Percentiles rank a stretch among this genome's conserved stretches.
phyloP scores from a whole-genome alignment of 208 protist species.

The Leishmania lainsoni region DNA sequence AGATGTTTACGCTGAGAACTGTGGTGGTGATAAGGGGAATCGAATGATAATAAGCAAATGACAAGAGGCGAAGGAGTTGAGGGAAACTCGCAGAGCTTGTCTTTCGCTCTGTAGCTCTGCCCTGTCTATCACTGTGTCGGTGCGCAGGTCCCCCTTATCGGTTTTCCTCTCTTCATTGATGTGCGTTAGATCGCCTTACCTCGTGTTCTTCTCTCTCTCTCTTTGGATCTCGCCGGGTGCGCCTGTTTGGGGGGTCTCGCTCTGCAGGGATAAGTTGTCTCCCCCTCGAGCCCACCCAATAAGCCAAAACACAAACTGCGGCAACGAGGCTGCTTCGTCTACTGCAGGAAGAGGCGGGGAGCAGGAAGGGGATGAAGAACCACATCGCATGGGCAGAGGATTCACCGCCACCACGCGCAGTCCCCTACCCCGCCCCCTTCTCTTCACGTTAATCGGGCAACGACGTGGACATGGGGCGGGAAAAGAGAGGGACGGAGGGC shows the following conservation, averaged over 20 bases:
- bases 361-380: not conserved
- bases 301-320: not conserved
- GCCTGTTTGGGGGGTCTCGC: not conserved
- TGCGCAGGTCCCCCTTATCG: too few relatives aligned
- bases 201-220: too few relatives aligned
- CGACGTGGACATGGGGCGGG: not conserved
- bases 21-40: too few relatives aligned
- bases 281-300: not conserved
- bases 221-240: not conserved
- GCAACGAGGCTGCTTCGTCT: too few relatives aligned
- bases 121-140: not conserved
- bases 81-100: not conserved
- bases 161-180: too few relatives aligned
- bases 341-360: too few relatives aligned
- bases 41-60: too few relatives aligned
- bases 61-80: too few relatives aligned
- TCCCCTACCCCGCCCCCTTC: not conserved
- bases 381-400: not conserved
- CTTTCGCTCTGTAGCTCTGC: not conserved
- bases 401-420: not conserved
- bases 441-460: not conserved
- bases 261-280: not conserved
- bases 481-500: not conserved
- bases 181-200: too few relatives aligned
- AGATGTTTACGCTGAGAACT: too few relatives aligned